Evolutionary conservation across 164 flowering plant species (phyloP), one percentile per base, ranked within the genome.

Genomic region (Taxillus chinensis): DNA sequence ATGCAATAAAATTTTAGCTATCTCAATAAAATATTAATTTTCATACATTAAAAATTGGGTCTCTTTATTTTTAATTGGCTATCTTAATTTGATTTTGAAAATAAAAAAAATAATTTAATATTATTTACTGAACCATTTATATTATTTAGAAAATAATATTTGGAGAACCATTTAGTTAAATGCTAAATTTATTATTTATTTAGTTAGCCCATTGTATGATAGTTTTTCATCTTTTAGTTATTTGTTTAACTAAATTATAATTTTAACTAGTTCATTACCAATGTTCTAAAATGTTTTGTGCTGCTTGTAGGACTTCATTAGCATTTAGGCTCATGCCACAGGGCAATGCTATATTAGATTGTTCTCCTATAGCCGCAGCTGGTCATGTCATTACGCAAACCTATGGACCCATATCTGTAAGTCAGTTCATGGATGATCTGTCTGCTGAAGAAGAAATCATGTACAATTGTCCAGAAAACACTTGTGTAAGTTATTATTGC

Each of bases 401-500:
- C 76, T 92, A 83, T 79, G 87, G 79, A 55, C 95, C 95, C 63
- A 78, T 92, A 60, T 82, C 96, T 62, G 92, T 87, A 3, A 92
- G 96, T 84, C 98, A 87, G 74, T 89, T 92, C 75, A 84, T 92
- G 96, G 98, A 92, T 75, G 92, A 92, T 54, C 90, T 92, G 54
- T 79, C 90, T 67, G 80, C 89, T 38, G 98, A 87, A 73, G 95
- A 89, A 71, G 92, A 86, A 71, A 72, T 71, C 11, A 60, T 74
- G 42, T 78, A 80, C 78, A 80, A 64, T 70, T 72, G 61, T 46
- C 49, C 78, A 52, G 93, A 84, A 59, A 76, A 61, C 74, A 64
- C 67, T 69, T 71, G 61, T 64, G 98, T 92, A 78, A 82, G 96
- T 74, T 59, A 16, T 56, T 46, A 45, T 69, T 59, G 39, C 52